Conservation (phyloP, 208 protist genomes). For the Wallacemonas sp. region DNA sequence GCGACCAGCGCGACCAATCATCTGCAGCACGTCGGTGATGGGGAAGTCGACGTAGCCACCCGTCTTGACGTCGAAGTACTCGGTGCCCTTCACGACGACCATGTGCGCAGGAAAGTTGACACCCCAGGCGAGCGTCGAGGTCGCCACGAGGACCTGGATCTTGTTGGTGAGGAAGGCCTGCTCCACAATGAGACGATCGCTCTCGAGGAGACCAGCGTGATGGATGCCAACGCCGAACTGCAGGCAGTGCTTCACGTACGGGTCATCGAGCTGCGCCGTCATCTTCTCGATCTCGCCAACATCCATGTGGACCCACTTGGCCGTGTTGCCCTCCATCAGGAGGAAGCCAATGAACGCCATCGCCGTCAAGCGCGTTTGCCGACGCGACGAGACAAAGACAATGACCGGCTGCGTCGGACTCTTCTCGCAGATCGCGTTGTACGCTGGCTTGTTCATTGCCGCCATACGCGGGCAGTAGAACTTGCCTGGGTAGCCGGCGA, state of each 20-base stretch:
- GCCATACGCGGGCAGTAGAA: constrained; percentile 99
- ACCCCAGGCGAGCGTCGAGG: constrained; percentile 99
- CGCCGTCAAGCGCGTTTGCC: constrained; percentile 99
- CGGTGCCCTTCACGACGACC: constrained; percentile 99
- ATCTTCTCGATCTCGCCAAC: constrained; percentile 88
- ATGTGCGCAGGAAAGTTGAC: constrained; percentile 99
- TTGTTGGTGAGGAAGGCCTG: constrained; percentile 93
- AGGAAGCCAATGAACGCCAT: constrained; percentile 97
- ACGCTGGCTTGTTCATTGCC: constrained; percentile 99
- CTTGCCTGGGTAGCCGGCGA: constrained; percentile 96
- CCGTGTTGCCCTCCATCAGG: constrained; percentile 91
- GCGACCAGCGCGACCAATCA: constrained; percentile 99
- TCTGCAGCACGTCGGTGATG: constrained; percentile 99
- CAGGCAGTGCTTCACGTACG: constrained; percentile 94
- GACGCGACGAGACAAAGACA: constrained; percentile 99
- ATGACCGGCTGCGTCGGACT: constrained; percentile 96
- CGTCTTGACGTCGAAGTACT: constrained; percentile 98
- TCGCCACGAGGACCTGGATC: constrained; percentile 98
- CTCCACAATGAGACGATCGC: constrained; percentile 92
- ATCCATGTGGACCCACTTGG: constrained; percentile 93
- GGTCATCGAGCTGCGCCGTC: constrained; percentile 75
- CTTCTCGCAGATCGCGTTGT: constrained; percentile 96
- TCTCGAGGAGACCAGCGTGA: constrained; percentile 95
- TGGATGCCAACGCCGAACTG: constrained; percentile 99
- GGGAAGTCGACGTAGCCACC: constrained; percentile 98